phyloP scores from a whole-genome alignment of 768 basidiomycete genomes.

The Antrodiella citrinella region DNA sequence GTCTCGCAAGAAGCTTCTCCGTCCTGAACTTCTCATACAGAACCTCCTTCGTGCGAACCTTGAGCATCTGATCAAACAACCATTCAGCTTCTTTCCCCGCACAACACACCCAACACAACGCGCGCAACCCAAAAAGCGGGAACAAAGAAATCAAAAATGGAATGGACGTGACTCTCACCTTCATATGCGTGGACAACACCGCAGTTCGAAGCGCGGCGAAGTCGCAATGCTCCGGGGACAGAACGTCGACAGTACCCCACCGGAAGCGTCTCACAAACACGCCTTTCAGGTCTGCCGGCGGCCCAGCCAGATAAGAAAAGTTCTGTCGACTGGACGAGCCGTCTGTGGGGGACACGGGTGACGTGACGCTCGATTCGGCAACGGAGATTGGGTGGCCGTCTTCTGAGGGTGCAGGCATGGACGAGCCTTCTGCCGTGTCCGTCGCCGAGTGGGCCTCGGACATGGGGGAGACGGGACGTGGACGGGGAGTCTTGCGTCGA shows the following conservation, averaged over 20 bases:
- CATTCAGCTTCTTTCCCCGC: background rate
- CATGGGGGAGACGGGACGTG: constrained; percentile 8
- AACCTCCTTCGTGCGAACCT: constrained; percentile 78
- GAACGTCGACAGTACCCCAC: constrained; percentile 86
- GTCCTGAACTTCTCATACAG: constrained; percentile 92
- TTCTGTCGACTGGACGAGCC: constrained; percentile 14
- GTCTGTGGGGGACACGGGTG: constrained; percentile 16
- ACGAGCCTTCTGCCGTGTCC: constrained; percentile 19
- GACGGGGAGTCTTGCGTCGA: constrained; percentile 22
- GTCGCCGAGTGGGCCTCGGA: constrained; percentile 19
- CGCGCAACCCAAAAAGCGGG: background rate
- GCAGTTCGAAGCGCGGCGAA: constrained; percentile 80
- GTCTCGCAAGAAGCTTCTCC: constrained; percentile 81
- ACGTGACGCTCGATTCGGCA: constrained; percentile 23
- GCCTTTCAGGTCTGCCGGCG: constrained; percentile 64
- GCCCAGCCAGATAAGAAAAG: constrained; percentile 39
- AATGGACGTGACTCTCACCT: constrained; percentile 37
- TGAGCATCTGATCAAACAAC: constrained; percentile 51
- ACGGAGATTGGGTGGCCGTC: constrained; percentile 31
- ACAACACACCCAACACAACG: background rate
- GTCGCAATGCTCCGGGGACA: constrained; percentile 82
- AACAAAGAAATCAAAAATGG: background rate
- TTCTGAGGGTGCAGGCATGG: constrained; percentile 32
- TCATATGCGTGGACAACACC: constrained; percentile 78
- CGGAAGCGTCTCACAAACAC: constrained; percentile 72